These are phyloP conservation scores for Nepenthes gracilis DNA, from an alignment of 148 eudicot genomes.

Conservation along the genomic window DNA sequence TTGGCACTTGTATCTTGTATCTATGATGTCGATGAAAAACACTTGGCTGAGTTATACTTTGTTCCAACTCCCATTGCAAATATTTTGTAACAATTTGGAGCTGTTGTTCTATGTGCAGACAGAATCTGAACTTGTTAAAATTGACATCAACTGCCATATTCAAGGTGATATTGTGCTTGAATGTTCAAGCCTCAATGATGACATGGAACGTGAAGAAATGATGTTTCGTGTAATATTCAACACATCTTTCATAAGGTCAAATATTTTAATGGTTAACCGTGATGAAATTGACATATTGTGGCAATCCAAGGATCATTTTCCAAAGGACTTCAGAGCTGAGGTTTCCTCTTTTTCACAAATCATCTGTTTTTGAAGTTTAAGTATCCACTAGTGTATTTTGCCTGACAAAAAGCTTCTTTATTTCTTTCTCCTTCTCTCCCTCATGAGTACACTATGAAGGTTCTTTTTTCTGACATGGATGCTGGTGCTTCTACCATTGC, in stretches of 20 bases:
- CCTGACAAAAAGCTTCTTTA: neutral
- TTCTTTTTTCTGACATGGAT: slow-evolving; percentile 91
- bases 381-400: slow-evolving; percentile 5
- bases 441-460: slow-evolving; percentile 34
- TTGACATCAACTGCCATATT: slow-evolving; percentile 72
- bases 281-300: slow-evolving; percentile 77
- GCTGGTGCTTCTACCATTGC: slow-evolving; percentile 43
- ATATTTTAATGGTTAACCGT: slow-evolving; percentile 68
- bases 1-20: too few species aligned
- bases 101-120: slow-evolving; percentile 34
- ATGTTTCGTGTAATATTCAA: slow-evolving; percentile 89
- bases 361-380: slow-evolving; percentile 4
- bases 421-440: neutral
- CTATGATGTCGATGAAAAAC: too few species aligned
- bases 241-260: slow-evolving; percentile 84
- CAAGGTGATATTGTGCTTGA: slow-evolving; percentile 96
- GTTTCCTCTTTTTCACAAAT: slow-evolving; percentile 16
- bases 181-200: slow-evolving; percentile 62
- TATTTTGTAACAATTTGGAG: too few species aligned
- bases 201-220: slow-evolving; percentile 63
- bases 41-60: too few species aligned
- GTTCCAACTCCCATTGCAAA: too few species aligned
- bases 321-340: slow-evolving; percentile 83
- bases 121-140: slow-evolving; percentile 75
- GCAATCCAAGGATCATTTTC: slow-evolving; percentile 65